Percentiles rank a stretch among this genome's conserved stretches.
Evolutionary conservation across 805 yeast species (phyloP).

Genomic region (Torulaspora gathmanii): DNA sequence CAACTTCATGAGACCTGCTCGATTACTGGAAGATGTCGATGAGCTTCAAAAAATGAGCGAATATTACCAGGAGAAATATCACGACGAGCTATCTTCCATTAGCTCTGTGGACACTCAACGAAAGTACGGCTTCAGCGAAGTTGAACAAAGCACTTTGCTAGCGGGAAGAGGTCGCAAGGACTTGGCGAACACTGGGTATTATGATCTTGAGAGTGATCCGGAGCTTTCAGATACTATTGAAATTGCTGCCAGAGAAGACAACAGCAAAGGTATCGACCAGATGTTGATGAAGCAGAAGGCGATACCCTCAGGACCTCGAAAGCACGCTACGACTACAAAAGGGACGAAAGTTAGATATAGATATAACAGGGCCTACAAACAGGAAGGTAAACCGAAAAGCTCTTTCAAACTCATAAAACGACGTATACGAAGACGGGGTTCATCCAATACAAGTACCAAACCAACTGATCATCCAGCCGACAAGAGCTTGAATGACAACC

Average conservation of each 20-base stretch:
- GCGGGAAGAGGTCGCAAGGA: neutral
- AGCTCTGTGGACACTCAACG: neutral
- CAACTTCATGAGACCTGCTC: neutral
- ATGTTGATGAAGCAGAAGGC: conserved; percentile 15
- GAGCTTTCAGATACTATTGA: neutral
- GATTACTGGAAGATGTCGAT: neutral
- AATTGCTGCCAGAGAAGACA: conserved; percentile 9
- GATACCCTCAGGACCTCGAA: neutral
- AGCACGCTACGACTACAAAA: too few relatives aligned
- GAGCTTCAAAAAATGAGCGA: conserved; percentile 17
- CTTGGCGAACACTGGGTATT: neutral
- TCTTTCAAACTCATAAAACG: neutral
- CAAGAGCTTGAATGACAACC: neutral
- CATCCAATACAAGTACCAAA: neutral
- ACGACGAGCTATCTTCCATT: conserved; percentile 15
- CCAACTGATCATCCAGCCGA: neutral
- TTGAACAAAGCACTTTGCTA: neutral
- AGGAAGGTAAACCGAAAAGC: neutral
- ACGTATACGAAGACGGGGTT: neutral
- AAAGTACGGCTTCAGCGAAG: neutral
- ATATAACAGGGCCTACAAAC: neutral
- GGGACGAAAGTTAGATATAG: neutral
- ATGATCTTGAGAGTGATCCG: neutral
- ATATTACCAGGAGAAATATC: conserved; percentile 19
- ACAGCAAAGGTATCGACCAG: conserved; percentile 12